Evolutionary conservation across 2,329 filamentous ascomycete species (phyloP).

Genomic region (Talaromyces verruculosus): DNA sequence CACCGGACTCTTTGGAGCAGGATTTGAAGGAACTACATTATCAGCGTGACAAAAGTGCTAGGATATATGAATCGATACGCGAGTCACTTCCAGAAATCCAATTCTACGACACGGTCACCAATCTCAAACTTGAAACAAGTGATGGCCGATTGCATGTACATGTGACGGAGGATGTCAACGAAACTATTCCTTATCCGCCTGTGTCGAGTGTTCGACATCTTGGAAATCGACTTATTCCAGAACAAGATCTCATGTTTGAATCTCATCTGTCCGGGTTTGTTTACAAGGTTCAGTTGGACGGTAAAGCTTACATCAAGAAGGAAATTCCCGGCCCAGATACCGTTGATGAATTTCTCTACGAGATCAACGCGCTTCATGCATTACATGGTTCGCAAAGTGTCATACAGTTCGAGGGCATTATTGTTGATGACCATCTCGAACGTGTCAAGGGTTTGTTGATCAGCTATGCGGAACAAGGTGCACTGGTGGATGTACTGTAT

Average conservation of each 20-base stretch:
- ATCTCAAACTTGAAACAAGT: slow-evolving; percentile 86
- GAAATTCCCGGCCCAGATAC: slow-evolving; percentile 95
- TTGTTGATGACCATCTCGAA: slow-evolving; percentile 74
- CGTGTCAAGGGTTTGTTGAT: slow-evolving; percentile 86
- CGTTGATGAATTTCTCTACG: slow-evolving; percentile 94
- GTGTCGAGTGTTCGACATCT: slow-evolving; percentile 73
- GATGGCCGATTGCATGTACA: slow-evolving; percentile 90
- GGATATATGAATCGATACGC: slow-evolving; percentile 91
- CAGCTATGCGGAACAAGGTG: slow-evolving; percentile 79
- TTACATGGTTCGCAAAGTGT: slow-evolving; percentile 72
- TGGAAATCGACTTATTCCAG: slow-evolving; percentile 54
- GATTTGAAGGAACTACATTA: slow-evolving; percentile 75
- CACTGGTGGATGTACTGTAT: slow-evolving; percentile 87
- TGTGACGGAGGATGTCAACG: slow-evolving; percentile 95
- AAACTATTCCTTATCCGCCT: slow-evolving; percentile 84
- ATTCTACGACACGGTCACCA: slow-evolving; percentile 94
- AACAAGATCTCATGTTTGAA: slow-evolving; percentile 78
- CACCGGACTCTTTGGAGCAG: slow-evolving; percentile 77
- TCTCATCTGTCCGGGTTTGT: slow-evolving; percentile 96
- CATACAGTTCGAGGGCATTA: slow-evolving; percentile 81
- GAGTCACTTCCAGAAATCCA: slow-evolving; percentile 91
- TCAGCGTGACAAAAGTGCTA: slow-evolving; percentile 87
- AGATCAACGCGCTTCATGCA: slow-evolving; percentile 88
- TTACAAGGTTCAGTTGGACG: slow-evolving; percentile 78
- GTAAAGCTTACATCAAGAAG: slow-evolving; percentile 82